Conservation (phyloP, 2,329 filamentous ascomycete species). For the Penicillium sp. region DNA sequence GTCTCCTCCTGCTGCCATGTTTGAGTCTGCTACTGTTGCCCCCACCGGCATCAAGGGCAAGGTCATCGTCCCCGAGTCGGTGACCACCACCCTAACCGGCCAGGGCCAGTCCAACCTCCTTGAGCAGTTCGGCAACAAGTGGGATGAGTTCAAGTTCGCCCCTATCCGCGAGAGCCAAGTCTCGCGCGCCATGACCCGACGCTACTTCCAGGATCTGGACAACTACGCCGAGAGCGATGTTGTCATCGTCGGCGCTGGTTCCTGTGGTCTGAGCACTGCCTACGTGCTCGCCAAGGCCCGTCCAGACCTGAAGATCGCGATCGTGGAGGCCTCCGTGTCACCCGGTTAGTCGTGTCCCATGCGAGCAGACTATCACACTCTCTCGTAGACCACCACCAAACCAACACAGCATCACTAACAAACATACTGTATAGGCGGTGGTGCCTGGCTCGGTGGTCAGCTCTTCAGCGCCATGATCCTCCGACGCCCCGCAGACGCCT, state of each 20-base stretch:
- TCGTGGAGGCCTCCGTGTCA: slow-evolving; percentile 83
- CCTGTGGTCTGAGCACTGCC: slow-evolving; percentile 80
- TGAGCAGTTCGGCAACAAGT: slow-evolving; percentile 69
- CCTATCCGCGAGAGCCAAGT: slow-evolving; percentile 91
- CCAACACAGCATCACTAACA: slow-evolving; percentile 4
- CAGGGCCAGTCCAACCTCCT: slow-evolving; percentile 56
- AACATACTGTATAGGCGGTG: slow-evolving; percentile 59
- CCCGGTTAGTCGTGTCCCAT: slow-evolving; percentile 52
- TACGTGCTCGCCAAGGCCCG: slow-evolving; percentile 81
- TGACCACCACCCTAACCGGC: slow-evolving; percentile 35
- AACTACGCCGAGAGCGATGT: slow-evolving; percentile 88
- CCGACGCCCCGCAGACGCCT: slow-evolving; percentile 85
- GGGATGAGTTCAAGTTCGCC: slow-evolving; percentile 78
- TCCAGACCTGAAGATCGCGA: slow-evolving; percentile 86
- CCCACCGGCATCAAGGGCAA: slow-evolving; percentile 43
- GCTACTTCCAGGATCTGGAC: slow-evolving; percentile 90
- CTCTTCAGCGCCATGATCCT: slow-evolving; percentile 95
- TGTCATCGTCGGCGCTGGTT: slow-evolving; percentile 88
- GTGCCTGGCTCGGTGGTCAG: slow-evolving; percentile 90
- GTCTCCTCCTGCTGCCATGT: slow-evolving; percentile 74
- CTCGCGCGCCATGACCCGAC: slow-evolving; percentile 87
- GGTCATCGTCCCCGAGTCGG: slow-evolving; percentile 49
- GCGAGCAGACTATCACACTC: background rate
- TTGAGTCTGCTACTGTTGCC: slow-evolving; percentile 47
- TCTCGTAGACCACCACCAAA: background rate